phyloP scores from a whole-genome alignment of 345 rosid species.

The Salix udensis region DNA sequence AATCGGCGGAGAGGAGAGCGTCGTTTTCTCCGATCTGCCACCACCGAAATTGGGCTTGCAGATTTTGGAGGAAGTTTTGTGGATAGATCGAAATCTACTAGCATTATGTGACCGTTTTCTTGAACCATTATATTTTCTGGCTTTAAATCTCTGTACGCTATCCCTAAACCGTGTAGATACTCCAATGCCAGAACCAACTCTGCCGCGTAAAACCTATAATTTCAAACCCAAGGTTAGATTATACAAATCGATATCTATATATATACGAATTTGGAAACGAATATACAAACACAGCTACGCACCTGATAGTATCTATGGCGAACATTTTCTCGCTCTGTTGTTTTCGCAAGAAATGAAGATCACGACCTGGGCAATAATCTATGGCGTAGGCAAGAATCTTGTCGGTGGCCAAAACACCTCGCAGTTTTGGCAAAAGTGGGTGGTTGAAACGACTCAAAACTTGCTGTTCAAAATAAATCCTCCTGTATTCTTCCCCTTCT shows the following conservation, averaged over 20 bases:
- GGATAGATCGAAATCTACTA: slow-evolving; percentile 92
- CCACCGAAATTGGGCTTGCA: slow-evolving; percentile 19
- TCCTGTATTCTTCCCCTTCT: slow-evolving; percentile 36
- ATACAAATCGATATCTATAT: background rate
- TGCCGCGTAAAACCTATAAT: slow-evolving; percentile 78
- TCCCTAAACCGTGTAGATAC: slow-evolving; percentile 64
- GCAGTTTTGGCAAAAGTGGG: slow-evolving; percentile 72
- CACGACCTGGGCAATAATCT: slow-evolving; percentile 80
- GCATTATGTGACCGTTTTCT: slow-evolving; percentile 83
- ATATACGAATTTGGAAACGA: background rate
- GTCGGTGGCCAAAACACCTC: slow-evolving; percentile 60
- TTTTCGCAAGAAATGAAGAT: slow-evolving; percentile 50
- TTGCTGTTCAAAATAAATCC: slow-evolving; percentile 63
- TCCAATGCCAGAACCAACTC: slow-evolving; percentile 77
- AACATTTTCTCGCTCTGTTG: slow-evolving; percentile 78
- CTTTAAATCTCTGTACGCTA: slow-evolving; percentile 80
- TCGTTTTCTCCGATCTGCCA: slow-evolving; percentile 13
- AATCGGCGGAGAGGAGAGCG: slow-evolving; percentile 24
- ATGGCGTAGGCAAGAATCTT: slow-evolving; percentile 78
- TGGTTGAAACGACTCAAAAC: slow-evolving; percentile 57
- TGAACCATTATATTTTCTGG: slow-evolving; percentile 87
- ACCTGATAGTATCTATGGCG: slow-evolving; percentile 70
- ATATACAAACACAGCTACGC: background rate
- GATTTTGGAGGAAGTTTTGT: slow-evolving; percentile 51
- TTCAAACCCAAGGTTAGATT: background rate